Conservation (phyloP, 2,329 filamentous ascomycete species). For the Talaromyces sp. region DNA sequence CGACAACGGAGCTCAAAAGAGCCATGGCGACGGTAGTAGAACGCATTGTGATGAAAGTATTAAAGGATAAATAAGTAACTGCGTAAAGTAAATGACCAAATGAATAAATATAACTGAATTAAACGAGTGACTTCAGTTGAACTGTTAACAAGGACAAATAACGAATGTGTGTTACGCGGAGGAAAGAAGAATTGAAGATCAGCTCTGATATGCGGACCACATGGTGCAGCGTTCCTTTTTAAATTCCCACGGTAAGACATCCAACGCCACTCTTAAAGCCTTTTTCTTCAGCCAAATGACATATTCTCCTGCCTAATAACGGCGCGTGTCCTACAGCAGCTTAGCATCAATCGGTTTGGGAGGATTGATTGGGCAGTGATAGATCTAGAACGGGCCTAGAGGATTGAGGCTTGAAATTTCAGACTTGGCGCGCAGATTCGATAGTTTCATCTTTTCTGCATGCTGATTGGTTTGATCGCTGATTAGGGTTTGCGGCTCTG, state of each 20-base stretch:
- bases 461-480: not conserved
- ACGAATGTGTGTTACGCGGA: not conserved
- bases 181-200: not conserved
- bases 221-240: not conserved
- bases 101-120: not conserved
- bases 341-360: not conserved
- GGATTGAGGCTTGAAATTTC: not conserved
- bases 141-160: not conserved
- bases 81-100: not conserved
- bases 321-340: not conserved
- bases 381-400: not conserved
- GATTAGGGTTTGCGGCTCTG: not conserved
- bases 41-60: not conserved
- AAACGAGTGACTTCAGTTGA: slow-evolving; percentile 3
- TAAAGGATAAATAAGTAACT: not conserved
- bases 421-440: not conserved
- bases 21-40: slow-evolving; percentile 4
- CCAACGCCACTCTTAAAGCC: not conserved
- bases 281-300: not conserved
- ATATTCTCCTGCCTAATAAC: not conserved
- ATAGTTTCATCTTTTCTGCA: not conserved
- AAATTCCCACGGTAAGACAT: not conserved
- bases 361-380: not conserved
- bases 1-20: slow-evolving; percentile 13
- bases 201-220: not conserved